These are phyloP conservation scores for Xerocomus minutiporus DNA, from an alignment of 1,284 basidiomycete genomes.

Conservation along the genomic window DNA sequence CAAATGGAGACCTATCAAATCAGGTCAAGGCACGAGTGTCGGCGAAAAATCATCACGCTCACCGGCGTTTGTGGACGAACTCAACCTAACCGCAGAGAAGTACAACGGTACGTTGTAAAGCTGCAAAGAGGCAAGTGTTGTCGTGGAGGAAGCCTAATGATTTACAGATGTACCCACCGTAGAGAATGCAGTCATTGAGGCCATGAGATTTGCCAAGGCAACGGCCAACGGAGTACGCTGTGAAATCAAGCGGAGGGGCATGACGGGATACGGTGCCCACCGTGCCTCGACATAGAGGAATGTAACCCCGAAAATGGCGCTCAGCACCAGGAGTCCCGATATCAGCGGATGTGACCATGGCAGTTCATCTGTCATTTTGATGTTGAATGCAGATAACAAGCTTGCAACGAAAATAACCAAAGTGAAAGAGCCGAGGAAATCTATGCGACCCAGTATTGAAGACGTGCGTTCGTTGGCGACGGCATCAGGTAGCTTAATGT, in stretches of 20 bases:
- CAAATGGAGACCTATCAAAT: slow-evolving; percentile 60
- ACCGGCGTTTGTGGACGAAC: slow-evolving; percentile 71
- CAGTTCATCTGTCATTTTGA: slow-evolving; percentile 78
- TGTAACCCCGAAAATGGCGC: slow-evolving; percentile 47
- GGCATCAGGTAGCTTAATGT: slow-evolving; percentile 58
- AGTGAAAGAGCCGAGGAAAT: slow-evolving; percentile 76
- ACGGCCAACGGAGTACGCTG: slow-evolving; percentile 77
- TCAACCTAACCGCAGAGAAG: slow-evolving; percentile 80
- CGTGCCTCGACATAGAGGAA: slow-evolving; percentile 75
- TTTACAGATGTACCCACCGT: slow-evolving; percentile 50
- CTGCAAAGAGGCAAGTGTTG: slow-evolving; percentile 35
- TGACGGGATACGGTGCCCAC: slow-evolving; percentile 75
- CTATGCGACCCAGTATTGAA: slow-evolving; percentile 73
- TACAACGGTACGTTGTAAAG: slow-evolving; percentile 86
- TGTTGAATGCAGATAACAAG: slow-evolving; percentile 70
- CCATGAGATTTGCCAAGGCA: slow-evolving; percentile 75
- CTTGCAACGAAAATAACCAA: slow-evolving; percentile 72
- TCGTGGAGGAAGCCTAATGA: neutral
- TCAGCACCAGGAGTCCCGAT: slow-evolving; percentile 56
- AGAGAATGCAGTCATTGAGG: slow-evolving; percentile 72
- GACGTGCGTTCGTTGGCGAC: slow-evolving; percentile 53
- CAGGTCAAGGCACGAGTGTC: neutral
- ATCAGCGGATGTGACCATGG: slow-evolving; percentile 73
- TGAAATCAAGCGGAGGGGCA: slow-evolving; percentile 75
- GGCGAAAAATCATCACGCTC: slow-evolving; percentile 21